Conservation (phyloP, 2,329 filamentous ascomycete species). For the Colletotrichum orbiculare region DNA sequence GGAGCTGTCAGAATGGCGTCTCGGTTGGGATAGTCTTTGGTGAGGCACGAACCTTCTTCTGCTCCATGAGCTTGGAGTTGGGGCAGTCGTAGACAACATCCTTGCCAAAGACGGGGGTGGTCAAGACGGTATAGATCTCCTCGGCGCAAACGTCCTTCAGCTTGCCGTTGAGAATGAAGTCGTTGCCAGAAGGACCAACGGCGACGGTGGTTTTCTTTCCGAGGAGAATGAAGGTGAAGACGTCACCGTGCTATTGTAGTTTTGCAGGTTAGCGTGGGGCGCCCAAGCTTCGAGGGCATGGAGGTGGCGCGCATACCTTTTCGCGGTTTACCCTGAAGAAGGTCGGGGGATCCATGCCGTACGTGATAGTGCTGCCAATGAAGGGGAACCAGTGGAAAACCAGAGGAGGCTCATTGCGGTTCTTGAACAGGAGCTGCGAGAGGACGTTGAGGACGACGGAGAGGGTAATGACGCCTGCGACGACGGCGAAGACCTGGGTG, state of each 20-base stretch:
- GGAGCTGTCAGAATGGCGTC: slow-evolving; percentile 35
- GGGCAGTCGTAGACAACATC: slow-evolving; percentile 93
- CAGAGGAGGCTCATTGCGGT: slow-evolving; percentile 81
- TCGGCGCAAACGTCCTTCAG: slow-evolving; percentile 90
- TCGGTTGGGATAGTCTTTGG: slow-evolving; percentile 4
- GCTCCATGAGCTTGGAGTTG: slow-evolving; percentile 93
- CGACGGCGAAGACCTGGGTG: slow-evolving; percentile 58
- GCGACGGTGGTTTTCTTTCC: slow-evolving; percentile 91
- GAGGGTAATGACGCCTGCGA: slow-evolving; percentile 59
- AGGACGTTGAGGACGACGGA: slow-evolving; percentile 82
- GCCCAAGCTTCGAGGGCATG: neutral
- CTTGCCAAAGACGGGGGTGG: slow-evolving; percentile 79
- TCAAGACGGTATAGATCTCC: slow-evolving; percentile 86
- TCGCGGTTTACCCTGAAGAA: slow-evolving; percentile 83
- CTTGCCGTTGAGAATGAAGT: slow-evolving; percentile 93
- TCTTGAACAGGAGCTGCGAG: slow-evolving; percentile 82
- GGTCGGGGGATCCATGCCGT: slow-evolving; percentile 91
- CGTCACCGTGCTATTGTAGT: slow-evolving; percentile 77
- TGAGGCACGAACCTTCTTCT: slow-evolving; percentile 79
- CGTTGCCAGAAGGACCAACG: slow-evolving; percentile 84
- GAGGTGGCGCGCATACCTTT: slow-evolving; percentile 68
- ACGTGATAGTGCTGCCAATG: slow-evolving; percentile 90
- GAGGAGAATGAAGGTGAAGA: slow-evolving; percentile 89
- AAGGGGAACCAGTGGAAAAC: slow-evolving; percentile 87
- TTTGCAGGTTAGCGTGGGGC: slow-evolving; percentile 18